Percentiles rank a stretch among this genome's conserved stretches.
Conservation (phyloP, 345 rosid genomes). For the Acer yangbiense region DNA sequence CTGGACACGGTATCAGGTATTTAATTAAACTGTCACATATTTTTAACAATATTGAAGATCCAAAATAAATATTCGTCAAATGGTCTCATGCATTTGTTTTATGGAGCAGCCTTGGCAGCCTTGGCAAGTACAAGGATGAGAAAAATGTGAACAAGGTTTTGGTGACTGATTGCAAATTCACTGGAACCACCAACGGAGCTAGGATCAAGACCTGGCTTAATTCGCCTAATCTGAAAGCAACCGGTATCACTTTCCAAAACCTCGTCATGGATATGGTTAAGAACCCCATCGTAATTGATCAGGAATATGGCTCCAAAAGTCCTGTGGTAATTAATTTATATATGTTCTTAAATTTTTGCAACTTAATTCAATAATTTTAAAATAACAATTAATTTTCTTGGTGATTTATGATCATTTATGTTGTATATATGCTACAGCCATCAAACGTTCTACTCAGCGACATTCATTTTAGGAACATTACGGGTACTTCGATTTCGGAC, state of each 20-base stretch:
- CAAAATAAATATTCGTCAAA: too few relatives aligned
- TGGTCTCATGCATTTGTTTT: too few relatives aligned
- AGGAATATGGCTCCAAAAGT: constrained; percentile 30
- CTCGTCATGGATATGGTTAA: constrained; percentile 34
- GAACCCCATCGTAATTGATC: constrained; percentile 48
- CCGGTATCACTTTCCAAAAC: constrained; percentile 35
- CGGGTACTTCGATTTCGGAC: too few relatives aligned
- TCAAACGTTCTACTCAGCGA: too few relatives aligned
- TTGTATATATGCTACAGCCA: too few relatives aligned
- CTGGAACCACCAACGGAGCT: constrained; percentile 36
- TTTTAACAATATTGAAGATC: too few relatives aligned
- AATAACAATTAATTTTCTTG: background rate
- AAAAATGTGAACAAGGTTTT: constrained; percentile 33
- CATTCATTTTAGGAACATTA: too few relatives aligned
- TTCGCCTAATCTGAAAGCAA: constrained; percentile 24
- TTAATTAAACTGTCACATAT: background rate
- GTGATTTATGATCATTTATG: too few relatives aligned
- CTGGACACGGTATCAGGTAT: constrained; percentile 56
- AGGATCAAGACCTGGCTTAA: constrained; percentile 42
- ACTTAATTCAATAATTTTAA: background rate
- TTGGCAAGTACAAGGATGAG: constrained; percentile 37
- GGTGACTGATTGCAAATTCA: constrained; percentile 38
- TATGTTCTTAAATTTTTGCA: too few relatives aligned
- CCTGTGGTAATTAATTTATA: background rate
- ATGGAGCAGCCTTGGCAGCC: constrained; percentile 42